Evolutionary conservation across 2,329 filamentous ascomycete genomes (phyloP).

Genomic region (Trichoderma sp.): DNA sequence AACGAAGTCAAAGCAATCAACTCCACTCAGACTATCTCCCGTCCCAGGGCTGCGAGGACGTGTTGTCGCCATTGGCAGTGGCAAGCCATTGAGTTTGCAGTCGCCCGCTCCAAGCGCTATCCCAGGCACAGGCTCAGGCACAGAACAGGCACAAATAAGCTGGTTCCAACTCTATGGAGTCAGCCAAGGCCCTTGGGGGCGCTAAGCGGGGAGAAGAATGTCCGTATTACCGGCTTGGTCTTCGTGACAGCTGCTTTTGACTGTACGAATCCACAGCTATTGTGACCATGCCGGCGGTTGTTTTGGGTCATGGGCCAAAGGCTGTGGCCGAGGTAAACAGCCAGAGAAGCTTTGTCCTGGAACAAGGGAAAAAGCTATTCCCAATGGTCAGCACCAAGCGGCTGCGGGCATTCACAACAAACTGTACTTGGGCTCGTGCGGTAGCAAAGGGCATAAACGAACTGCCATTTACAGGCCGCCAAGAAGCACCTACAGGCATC

Average conservation of each 20-base stretch:
- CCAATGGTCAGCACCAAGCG: not conserved
- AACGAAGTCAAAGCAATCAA: not conserved
- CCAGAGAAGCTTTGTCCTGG: not conserved
- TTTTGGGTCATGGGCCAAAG: not conserved
- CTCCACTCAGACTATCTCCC: not conserved
- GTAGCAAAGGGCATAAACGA: slow-evolving; percentile 1
- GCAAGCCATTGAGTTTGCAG: not conserved
- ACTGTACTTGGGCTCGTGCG: not conserved
- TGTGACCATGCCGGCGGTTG: slow-evolving; percentile 14
- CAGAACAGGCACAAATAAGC: not conserved
- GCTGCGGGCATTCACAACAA: not conserved
- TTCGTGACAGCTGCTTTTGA: not conserved
- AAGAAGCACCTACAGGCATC: not conserved
- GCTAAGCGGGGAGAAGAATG: not conserved
- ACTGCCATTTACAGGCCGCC: slow-evolving; percentile 6
- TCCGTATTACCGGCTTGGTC: slow-evolving; percentile 8
- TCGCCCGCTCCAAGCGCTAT: slow-evolving; percentile 4
- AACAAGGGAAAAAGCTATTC: not conserved
- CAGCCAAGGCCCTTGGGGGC: not conserved
- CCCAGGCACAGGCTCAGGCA: not conserved
- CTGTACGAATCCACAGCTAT: slow-evolving; percentile 6
- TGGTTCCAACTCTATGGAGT: not conserved
- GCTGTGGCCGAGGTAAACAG: not conserved
- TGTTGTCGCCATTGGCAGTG: not conserved
- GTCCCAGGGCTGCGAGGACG: not conserved